Conservation (phyloP, 1,139 yeast species). For the Candida anutae region DNA sequence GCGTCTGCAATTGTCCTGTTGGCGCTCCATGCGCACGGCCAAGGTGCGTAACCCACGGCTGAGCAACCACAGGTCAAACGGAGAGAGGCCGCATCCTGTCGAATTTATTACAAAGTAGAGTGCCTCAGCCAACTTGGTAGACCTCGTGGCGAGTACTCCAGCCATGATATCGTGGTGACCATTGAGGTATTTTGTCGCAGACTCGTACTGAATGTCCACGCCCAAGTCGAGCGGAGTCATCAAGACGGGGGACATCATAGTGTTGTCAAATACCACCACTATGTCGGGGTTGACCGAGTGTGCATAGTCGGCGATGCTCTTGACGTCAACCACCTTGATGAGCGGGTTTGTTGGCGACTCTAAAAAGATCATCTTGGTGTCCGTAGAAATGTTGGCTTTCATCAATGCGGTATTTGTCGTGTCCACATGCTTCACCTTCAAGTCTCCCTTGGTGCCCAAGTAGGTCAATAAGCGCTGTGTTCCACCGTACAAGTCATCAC, state of each 20-base stretch:
- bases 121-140: constrained; percentile 54
- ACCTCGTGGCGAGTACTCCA: constrained; percentile 73
- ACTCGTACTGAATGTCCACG: constrained; percentile 85
- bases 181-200: constrained; percentile 84
- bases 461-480: constrained; percentile 79
- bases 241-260: constrained; percentile 89
- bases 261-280: constrained; percentile 82
- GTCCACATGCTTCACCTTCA: constrained; percentile 70
- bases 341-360: constrained; percentile 92
- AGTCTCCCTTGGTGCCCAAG: constrained; percentile 57
- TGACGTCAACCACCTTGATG: constrained; percentile 78
- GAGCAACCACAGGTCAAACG: constrained; percentile 86
- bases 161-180: constrained; percentile 98
- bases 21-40: constrained; percentile 78
- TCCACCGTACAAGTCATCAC: constrained; percentile 91
- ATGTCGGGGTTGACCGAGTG: constrained; percentile 62
- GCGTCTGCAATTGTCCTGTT: constrained; percentile 68
- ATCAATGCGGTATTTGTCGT: constrained; percentile 66
- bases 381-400: constrained; percentile 39
- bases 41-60: constrained; percentile 82
- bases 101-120: constrained; percentile 76
- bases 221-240: constrained; percentile 82
- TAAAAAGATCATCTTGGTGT: constrained; percentile 68
- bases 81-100: constrained; percentile 85
- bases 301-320: constrained; percentile 55